Evolutionary conservation across 1,284 basidiomycete genomes (phyloP).

Genomic region (Moesziomyces antarcticus): DNA sequence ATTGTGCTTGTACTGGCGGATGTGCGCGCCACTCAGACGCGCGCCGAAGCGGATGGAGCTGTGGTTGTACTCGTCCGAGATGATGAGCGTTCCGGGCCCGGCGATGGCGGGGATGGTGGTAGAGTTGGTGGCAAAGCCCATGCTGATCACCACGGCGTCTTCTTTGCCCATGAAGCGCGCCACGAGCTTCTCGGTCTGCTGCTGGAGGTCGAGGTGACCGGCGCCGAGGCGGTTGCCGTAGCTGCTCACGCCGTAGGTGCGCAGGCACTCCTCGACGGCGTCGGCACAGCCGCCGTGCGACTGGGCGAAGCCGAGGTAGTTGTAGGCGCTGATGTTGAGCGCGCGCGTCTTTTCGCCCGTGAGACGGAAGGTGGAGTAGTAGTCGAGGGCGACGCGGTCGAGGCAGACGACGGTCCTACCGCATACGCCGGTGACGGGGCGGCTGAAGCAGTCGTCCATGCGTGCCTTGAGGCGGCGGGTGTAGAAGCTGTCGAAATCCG

Average conservation of each 20-base stretch:
- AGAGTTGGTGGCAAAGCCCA: constrained; percentile 98
- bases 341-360: constrained; percentile 85
- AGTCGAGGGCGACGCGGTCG: constrained; percentile 85
- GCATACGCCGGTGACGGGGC: constrained; percentile 92
- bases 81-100: constrained; percentile 89
- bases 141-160: constrained; percentile 87
- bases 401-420: constrained; percentile 89
- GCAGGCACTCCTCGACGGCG: constrained; percentile 76
- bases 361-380: constrained; percentile 81
- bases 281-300: constrained; percentile 92
- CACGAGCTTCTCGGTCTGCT: constrained; percentile 84
- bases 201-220: constrained; percentile 85
- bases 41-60: constrained; percentile 94
- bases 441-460: constrained; percentile 94
- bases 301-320: constrained; percentile 98
- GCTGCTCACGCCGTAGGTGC: constrained; percentile 75
- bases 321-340: constrained; percentile 97
- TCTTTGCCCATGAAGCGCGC: constrained; percentile 90
- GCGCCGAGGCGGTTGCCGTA: constrained; percentile 84
- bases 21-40: constrained; percentile 85
- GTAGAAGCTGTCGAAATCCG: constrained; percentile 99
- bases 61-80: constrained; percentile 97
- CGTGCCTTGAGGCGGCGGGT: constrained; percentile 92
- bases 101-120: constrained; percentile 93
- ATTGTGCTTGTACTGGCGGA: constrained; percentile 97